phyloP scores from a whole-genome alignment of 371 early-diverging fungal genomes.

The Mucor racemosus region DNA sequence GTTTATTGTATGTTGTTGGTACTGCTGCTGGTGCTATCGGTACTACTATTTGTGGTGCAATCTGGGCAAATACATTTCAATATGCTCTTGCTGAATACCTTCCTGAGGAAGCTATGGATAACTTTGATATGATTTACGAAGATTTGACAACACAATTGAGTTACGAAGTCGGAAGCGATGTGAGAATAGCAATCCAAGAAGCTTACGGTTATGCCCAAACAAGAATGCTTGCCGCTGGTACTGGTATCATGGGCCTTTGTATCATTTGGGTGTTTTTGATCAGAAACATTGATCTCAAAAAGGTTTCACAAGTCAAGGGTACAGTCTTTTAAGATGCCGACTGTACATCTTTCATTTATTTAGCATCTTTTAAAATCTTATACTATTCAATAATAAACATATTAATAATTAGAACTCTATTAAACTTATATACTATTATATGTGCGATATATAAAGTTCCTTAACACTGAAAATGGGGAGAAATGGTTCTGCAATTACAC shows the following conservation, averaged over 20 bases:
- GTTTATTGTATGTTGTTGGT: conserved; percentile 16
- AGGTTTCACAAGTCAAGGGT: conserved; percentile 16
- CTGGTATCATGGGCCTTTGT: conserved; percentile 17
- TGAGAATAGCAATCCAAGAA: conserved; percentile 19
- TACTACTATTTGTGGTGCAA: conserved; percentile 22
- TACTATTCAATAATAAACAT: too few relatives aligned
- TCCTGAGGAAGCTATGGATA: conserved; percentile 10
- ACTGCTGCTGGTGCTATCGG: conserved; percentile 20
- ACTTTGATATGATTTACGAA: conserved; percentile 16
- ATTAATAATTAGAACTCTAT: too few relatives aligned
- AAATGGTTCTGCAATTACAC: too few relatives aligned
- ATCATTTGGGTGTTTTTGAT: conserved; percentile 17
- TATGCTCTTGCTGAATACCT: conserved; percentile 20
- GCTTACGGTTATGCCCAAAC: conserved; percentile 25
- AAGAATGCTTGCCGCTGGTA: conserved; percentile 23
- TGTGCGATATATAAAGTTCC: too few relatives aligned
- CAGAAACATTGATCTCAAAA: conserved; percentile 21
- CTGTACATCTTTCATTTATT: neutral
- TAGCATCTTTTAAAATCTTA: too few relatives aligned
- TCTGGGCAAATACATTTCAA: conserved; percentile 25
- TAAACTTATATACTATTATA: too few relatives aligned
- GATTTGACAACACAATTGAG: conserved; percentile 15
- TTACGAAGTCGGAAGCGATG: conserved; percentile 12
- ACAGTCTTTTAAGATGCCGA: conserved; percentile 13
- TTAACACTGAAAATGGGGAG: too few relatives aligned